phyloP scores from a whole-genome alignment of 2,329 filamentous ascomycete species.

The Cladosporium oxysporum region DNA sequence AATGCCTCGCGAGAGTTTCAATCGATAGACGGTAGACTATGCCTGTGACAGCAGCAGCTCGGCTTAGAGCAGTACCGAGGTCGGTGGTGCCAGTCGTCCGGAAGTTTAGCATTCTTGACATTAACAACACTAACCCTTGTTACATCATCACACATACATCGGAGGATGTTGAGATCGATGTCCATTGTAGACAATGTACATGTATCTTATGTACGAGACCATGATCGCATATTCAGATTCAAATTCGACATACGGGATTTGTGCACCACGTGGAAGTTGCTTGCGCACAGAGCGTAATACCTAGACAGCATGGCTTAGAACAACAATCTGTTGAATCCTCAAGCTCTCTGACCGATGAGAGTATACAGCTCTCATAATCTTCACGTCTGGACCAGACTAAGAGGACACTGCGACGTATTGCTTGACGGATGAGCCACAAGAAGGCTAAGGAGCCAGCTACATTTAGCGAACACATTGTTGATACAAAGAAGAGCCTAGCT shows the following conservation, averaged over 20 bases:
- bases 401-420: too few species aligned
- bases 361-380: background rate
- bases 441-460: background rate
- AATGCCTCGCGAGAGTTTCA: background rate
- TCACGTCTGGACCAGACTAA: too few species aligned
- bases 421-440: background rate
- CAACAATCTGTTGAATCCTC: background rate
- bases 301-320: background rate
- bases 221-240: too few species aligned
- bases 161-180: background rate
- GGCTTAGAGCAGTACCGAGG: conserved; percentile 2
- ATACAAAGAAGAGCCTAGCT: conserved; percentile 7
- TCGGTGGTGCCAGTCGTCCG: background rate
- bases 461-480: conserved; percentile 5
- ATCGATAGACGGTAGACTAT: background rate
- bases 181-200: background rate
- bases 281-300: too few species aligned
- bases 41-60: conserved; percentile 7
- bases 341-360: background rate
- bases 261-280: too few species aligned
- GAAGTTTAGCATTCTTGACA: background rate
- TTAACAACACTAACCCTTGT: background rate
- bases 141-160: background rate
- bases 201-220: background rate
- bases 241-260: too few species aligned